Evolutionary conservation across 2,329 filamentous ascomycete genomes (phyloP).

Genomic region (Diaporthe ilicicola): DNA sequence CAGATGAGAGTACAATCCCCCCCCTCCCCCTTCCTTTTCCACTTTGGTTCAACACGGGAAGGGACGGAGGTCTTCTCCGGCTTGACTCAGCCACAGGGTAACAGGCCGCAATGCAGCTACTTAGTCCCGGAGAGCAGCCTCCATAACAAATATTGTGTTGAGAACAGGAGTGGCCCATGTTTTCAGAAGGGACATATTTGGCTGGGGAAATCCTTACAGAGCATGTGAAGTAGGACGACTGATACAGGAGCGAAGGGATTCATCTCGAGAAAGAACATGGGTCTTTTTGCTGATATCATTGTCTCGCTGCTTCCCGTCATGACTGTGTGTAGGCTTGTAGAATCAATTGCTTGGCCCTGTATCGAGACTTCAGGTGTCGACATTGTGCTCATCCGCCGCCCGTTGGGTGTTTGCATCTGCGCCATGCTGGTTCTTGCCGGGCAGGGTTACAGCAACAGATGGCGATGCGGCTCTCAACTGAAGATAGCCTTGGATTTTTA

Average conservation of each 20-base stretch:
- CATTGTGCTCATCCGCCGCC: slow-evolving; percentile 12
- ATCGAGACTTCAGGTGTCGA: not conserved
- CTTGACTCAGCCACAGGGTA: not conserved
- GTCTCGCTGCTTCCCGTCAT: slow-evolving; percentile 21
- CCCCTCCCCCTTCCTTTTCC: too few relatives aligned
- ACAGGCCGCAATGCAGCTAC: not conserved
- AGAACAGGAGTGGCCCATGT: not conserved
- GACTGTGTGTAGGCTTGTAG: slow-evolving; percentile 18
- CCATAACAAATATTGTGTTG: not conserved
- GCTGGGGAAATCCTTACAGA: slow-evolving; percentile 39
- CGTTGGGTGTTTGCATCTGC: not conserved
- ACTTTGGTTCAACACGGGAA: not conserved
- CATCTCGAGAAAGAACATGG: slow-evolving; percentile 33
- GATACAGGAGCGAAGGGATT: slow-evolving; percentile 40
- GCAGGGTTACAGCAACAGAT: not conserved
- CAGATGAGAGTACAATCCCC: too few relatives aligned
- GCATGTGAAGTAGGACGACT: slow-evolving; percentile 58
- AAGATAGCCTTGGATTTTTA: not conserved
- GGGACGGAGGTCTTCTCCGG: not conserved
- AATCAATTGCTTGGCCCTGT: not conserved
- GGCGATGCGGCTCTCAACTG: not conserved
- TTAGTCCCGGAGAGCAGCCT: not conserved
- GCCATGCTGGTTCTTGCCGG: not conserved
- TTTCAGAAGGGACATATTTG: not conserved
- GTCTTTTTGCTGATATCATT: slow-evolving; percentile 2